These are phyloP conservation scores for Suaeda aralocaspica DNA, from an alignment of 148 eudicot species.

Conservation along the genomic window DNA sequence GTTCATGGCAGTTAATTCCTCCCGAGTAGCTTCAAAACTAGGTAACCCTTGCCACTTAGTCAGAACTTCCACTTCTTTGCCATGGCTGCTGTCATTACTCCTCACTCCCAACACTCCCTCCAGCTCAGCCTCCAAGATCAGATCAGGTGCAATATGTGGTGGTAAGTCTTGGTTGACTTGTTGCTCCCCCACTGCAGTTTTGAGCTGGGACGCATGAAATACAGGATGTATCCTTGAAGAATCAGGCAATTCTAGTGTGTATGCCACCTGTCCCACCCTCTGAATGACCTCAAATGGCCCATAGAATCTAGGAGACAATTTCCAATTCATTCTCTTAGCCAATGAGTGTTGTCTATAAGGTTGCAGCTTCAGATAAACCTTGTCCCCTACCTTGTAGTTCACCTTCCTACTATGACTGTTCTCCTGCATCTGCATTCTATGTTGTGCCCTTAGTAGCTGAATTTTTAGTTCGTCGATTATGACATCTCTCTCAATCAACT, in stretches of 20 bases:
- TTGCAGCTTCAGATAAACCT: not conserved
- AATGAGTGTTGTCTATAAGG: not conserved
- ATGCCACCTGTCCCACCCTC: not conserved
- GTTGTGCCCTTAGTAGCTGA: not conserved
- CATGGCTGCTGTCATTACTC: fast-evolving
- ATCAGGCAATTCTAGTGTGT: not conserved
- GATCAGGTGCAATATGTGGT: too few species aligned
- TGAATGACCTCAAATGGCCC: not conserved
- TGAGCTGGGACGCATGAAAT: not conserved
- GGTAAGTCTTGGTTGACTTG: not conserved
- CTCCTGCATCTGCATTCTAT: not conserved
- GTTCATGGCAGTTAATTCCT: not conserved
- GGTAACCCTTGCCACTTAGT: not conserved
- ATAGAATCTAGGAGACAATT: not conserved
- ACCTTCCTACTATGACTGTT: not conserved
- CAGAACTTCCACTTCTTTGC: not conserved
- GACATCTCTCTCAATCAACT: not conserved
- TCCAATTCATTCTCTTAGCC: not conserved
- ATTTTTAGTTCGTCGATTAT: not conserved
- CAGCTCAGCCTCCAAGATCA: not conserved
- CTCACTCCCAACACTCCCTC: not conserved
- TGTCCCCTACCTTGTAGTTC: not conserved
- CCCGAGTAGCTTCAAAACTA: not conserved
- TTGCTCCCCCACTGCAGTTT: not conserved
- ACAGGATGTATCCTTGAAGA: not conserved